Evolutionary conservation across 148 eudicot genomes (phyloP), one percentile per base, ranked within the genome.

Genomic region (Fallopia convolvulus): DNA sequence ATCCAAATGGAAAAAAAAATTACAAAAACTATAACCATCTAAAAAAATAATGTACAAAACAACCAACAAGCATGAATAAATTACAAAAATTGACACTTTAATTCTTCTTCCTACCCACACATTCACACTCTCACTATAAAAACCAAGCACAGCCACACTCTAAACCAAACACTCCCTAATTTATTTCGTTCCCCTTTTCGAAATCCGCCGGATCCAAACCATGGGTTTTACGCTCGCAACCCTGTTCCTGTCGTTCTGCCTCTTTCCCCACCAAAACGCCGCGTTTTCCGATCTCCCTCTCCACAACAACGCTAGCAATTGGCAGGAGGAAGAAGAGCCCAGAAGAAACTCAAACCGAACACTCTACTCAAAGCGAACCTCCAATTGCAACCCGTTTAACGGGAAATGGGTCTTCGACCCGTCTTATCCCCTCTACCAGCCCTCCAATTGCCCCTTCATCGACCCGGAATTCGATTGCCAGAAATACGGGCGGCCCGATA

Each of bases 371-470:
- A 68, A 68, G 44, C 46, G 11, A 42, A 68, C 20, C 46, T 9
- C 21, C 20, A 17, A 14, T 33, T 95, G 97, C 82, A 86, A 92
- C 72, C 71, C 82, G 40, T 92, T 89, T 81, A 75, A 77, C 23
- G 99, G 99, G n/a, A 89, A 86, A 88, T 95, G 99, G 99, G 93
- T 95, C 2, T 88, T 83, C 53, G 99, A 92, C 81, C 20, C 87
- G 77, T 85, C 94, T 52, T 92, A 91, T 70, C 99, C 99, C 41
- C 89, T 82, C 17, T 95, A 95, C 77, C 78, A 88, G 46, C 80
- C 84, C 71, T 82, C 91, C 36, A 79, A 13, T 3, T 95, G 99
- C 63, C 99, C 99, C 50, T 91, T 89, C 80, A 83, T 92, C 10
- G 92, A 89, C 80, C 80, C 82, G 6, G 84, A 91, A 75, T 95